Conservation (phyloP, 331 rosid species). For the Telfairia occidentalis region DNA sequence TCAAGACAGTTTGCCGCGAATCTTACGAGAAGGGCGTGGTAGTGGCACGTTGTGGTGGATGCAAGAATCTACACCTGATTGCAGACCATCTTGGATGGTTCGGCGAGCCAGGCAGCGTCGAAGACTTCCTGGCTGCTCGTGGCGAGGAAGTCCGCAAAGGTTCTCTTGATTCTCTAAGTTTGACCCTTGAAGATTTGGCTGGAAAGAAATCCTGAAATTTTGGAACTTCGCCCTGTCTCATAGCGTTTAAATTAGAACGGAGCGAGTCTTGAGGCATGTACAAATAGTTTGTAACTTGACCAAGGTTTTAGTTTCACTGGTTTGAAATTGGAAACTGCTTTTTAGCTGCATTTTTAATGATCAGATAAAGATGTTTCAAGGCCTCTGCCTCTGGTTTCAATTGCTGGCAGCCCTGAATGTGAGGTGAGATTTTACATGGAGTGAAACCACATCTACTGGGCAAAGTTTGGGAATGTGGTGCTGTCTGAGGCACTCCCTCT, state of each 20-base stretch:
- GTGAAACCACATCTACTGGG: neutral
- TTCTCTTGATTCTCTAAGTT: conserved; percentile 49
- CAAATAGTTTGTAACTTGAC: conserved; percentile 1
- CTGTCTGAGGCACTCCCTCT: neutral
- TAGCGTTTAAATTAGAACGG: neutral
- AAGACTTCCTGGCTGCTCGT: conserved; percentile 63
- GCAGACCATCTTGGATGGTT: conserved; percentile 87
- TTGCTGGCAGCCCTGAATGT: neutral
- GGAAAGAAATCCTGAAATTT: conserved; percentile 32
- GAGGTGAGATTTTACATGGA: neutral
- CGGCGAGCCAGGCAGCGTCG: conserved; percentile 63
- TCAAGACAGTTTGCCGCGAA: conserved; percentile 59
- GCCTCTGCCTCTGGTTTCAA: too few relatives aligned
- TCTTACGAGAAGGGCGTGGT: conserved; percentile 88
- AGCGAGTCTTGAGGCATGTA: neutral
- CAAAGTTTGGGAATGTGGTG: neutral
- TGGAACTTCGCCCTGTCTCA: neutral
- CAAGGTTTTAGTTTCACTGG: neutral
- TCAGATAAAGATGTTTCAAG: neutral
- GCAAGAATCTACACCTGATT: conserved; percentile 68
- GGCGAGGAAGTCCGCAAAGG: conserved; percentile 82
- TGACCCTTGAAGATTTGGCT: conserved; percentile 66
- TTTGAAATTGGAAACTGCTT: neutral
- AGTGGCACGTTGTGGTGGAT: conserved; percentile 73
- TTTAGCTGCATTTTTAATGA: neutral